Evolutionary conservation across 768 basidiomycete species (phyloP).

Genomic region (Mrakia frigida): DNA sequence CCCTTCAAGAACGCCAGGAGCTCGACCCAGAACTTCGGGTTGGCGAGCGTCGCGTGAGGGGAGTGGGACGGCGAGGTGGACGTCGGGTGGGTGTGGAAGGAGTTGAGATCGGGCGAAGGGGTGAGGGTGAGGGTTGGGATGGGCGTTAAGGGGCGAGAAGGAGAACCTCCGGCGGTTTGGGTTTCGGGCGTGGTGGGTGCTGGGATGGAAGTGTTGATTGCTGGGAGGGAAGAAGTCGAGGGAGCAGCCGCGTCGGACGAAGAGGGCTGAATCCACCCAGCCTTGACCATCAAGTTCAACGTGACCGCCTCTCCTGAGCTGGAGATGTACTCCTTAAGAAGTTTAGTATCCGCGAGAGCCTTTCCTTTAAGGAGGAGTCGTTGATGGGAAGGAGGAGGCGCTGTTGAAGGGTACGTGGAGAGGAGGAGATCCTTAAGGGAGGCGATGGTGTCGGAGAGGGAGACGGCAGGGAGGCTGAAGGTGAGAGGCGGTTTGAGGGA

Average conservation of each 20-base stretch:
- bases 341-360: conserved; percentile 77
- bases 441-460: conserved; percentile 75
- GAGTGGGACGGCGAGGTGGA: conserved; percentile 42
- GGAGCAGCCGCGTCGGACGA: background rate
- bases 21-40: conserved; percentile 73
- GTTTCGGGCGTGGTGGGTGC: conserved; percentile 36
- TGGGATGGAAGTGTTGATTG: background rate
- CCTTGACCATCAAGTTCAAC: conserved; percentile 80
- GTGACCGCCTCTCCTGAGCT: conserved; percentile 63
- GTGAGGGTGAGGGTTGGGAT: conserved; percentile 75
- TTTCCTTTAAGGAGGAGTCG: conserved; percentile 91
- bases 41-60: conserved; percentile 61
- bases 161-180: conserved; percentile 36
- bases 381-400: conserved; percentile 70
- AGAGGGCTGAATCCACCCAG: conserved; percentile 52
- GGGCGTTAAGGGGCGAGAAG: conserved; percentile 53
- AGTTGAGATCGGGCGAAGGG: conserved; percentile 56
- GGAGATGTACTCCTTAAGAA: conserved; percentile 75
- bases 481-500: conserved; percentile 79
- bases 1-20: conserved; percentile 61
- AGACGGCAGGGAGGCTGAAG: conserved; percentile 61
- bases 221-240: background rate
- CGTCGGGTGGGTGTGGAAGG: conserved; percentile 45
- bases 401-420: conserved; percentile 49
- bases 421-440: conserved; percentile 73